Base-by-base conservation (phyloP, 352 stramenopile species). In the Phytophthora kernoviae region DNA sequence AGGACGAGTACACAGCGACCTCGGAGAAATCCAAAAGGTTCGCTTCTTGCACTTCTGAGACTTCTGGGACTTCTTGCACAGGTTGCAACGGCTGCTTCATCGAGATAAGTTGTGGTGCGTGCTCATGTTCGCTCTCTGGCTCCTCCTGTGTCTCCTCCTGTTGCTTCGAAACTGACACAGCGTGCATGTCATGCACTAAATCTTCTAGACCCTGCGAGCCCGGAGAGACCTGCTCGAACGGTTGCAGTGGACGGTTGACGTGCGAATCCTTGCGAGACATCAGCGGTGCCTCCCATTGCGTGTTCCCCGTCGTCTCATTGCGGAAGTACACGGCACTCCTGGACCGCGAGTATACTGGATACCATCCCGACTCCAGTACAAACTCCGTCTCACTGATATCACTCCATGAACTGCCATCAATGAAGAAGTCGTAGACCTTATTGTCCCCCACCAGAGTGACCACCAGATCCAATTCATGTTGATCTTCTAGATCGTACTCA, bases 321-420 rank as follows among this genome's bases (percentile, higher is more conserved):
- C 81, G 82, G 33, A 88, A 95, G 62, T 95, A 95, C 30, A 84
- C 77, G 0, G 75, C 75, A 44, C 75, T 84, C 4, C 81, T 81
- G 17, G 84, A 88, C 24, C 84, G 81, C 58, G 86, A 93, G 65
- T 78, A 88, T 14, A 95, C 84, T 0, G 86, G 86, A 49, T 89
- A 90, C 79, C 81, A 93, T 6, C 80, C 79, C 0, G 69, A 64
- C 58, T 93, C 75, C 22, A 95, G 77, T 63, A 92, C 81, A 68
- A 92, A 95, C 20, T 93, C 84, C 10, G 87, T 95, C 68, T 89
- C 62, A 26, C 79, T 74, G 37, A 95, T 86, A 27, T 91, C 81
- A 18, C 37, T 67, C 84, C 84, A 95, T 4, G 73, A 61, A 36
- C 72, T 88, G 0, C 84, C 84, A 51, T 95, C 81, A 54, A 95